These are phyloP conservation scores for Schwanniomyces occidentalis DNA, from an alignment of 805 yeast genomes.

Conservation along the genomic window DNA sequence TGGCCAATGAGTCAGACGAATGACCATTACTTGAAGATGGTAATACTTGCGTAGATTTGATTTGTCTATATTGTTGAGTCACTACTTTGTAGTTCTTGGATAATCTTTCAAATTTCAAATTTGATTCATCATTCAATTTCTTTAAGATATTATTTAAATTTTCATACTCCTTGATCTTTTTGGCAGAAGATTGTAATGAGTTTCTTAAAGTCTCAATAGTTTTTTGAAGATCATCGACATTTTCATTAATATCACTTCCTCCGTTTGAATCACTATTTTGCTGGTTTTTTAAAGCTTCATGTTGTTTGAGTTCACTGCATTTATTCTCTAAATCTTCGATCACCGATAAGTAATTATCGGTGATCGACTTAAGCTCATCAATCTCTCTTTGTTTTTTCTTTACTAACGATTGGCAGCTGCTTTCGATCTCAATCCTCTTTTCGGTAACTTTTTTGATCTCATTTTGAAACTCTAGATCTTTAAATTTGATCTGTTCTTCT, in stretches of 20 bases:
- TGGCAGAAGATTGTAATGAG: constrained; percentile 52
- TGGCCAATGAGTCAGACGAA: constrained; percentile 5
- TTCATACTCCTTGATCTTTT: constrained; percentile 57
- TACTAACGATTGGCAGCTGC: constrained; percentile 47
- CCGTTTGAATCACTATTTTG: background rate
- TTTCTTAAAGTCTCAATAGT: constrained; percentile 48
- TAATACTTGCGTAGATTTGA: constrained; percentile 30
- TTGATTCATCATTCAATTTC: constrained; percentile 65
- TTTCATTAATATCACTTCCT: constrained; percentile 14
- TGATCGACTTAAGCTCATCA: constrained; percentile 51
- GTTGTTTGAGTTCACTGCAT: constrained; percentile 27
- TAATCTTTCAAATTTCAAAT: constrained; percentile 63
- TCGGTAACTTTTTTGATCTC: constrained; percentile 54
- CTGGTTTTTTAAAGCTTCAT: constrained; percentile 19
- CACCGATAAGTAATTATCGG: constrained; percentile 44
- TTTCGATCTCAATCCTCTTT: constrained; percentile 62
- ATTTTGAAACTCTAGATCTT: constrained; percentile 54
- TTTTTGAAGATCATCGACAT: constrained; percentile 22
- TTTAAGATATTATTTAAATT: constrained; percentile 53
- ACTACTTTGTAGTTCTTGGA: constrained; percentile 68
- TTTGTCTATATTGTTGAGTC: constrained; percentile 55
- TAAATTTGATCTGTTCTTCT: constrained; percentile 56
- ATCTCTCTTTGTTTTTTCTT: constrained; percentile 64
- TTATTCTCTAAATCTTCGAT: constrained; percentile 39
- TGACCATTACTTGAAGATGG: constrained; percentile 3